Conservation (phyloP, 2,329 filamentous ascomycete genomes). For the Tolypocladium paradoxum region DNA sequence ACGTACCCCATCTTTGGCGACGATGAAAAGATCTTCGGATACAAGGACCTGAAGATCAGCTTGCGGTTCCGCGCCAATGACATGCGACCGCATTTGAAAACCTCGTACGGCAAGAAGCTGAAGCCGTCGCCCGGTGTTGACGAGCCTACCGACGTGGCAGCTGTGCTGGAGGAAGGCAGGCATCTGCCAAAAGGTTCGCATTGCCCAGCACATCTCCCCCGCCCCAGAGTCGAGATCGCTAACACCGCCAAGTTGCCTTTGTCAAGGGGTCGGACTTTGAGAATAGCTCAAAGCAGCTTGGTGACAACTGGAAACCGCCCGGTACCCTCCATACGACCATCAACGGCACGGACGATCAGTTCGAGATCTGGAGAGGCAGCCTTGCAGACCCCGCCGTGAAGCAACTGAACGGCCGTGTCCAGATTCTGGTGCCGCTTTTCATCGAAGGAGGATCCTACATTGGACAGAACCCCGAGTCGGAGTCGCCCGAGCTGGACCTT, state of each 20-base stretch:
- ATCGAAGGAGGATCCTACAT: slow-evolving; percentile 88
- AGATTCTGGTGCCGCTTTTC: slow-evolving; percentile 74
- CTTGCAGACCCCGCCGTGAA: slow-evolving; percentile 60
- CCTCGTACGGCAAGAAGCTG: slow-evolving; percentile 64
- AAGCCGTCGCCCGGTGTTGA: slow-evolving; percentile 51
- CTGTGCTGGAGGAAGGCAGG: slow-evolving; percentile 48
- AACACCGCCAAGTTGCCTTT: slow-evolving; percentile 48
- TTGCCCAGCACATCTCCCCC: background rate
- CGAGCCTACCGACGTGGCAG: slow-evolving; percentile 57
- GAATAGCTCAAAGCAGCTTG: slow-evolving; percentile 36
- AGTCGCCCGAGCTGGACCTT: slow-evolving; percentile 55
- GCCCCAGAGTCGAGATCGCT: background rate
- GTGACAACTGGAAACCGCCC: slow-evolving; percentile 54
- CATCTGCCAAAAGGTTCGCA: slow-evolving; percentile 53
- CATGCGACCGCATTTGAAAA: slow-evolving; percentile 64
- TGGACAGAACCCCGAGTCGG: slow-evolving; percentile 30
- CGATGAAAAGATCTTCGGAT: slow-evolving; percentile 85
- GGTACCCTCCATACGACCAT: slow-evolving; percentile 61
- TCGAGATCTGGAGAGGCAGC: slow-evolving; percentile 76
- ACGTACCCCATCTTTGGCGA: slow-evolving; percentile 91
- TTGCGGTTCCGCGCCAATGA: slow-evolving; percentile 59
- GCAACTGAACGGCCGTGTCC: slow-evolving; percentile 66
- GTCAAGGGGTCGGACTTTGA: slow-evolving; percentile 52
- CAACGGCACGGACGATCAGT: slow-evolving; percentile 49
- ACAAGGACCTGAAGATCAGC: slow-evolving; percentile 68